Conservation (phyloP, 345 rosid genomes). For the Sonneratia caseolaris region DNA sequence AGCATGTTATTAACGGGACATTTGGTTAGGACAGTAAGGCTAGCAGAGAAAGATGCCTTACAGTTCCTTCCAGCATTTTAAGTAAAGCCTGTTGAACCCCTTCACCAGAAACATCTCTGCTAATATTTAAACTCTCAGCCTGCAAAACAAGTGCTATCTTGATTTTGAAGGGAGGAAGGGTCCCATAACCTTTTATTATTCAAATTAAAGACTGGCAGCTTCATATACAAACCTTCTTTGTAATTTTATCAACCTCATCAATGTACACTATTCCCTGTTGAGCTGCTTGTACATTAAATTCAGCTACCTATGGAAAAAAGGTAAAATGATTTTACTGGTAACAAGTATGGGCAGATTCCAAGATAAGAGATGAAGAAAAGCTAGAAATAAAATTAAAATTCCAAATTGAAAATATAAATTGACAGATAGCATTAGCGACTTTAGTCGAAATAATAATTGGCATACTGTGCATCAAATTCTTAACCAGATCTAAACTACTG, state of each 20-base stretch:
- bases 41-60: conserved; percentile 31
- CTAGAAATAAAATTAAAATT: neutral
- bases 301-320: conserved; percentile 45
- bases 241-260: conserved; percentile 96
- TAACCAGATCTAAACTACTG: no score
- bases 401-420: neutral
- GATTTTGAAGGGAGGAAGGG: neutral
- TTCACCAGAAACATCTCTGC: conserved; percentile 97
- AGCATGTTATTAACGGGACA: neutral
- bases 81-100: conserved; percentile 95
- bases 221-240: conserved; percentile 56
- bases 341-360: neutral
- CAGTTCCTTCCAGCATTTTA: conserved; percentile 96
- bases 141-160: conserved; percentile 23
- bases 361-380: neutral
- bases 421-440: neutral
- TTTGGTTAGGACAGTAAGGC: neutral
- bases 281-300: conserved; percentile 93
- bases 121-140: conserved; percentile 91
- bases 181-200: neutral
- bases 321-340: neutral
- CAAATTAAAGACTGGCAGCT: neutral
- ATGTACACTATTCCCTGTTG: conserved; percentile 93
- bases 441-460: no score
- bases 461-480: no score